phyloP scores from a whole-genome alignment of 2,329 filamentous ascomycete genomes.

The Claviceps arundinis region DNA sequence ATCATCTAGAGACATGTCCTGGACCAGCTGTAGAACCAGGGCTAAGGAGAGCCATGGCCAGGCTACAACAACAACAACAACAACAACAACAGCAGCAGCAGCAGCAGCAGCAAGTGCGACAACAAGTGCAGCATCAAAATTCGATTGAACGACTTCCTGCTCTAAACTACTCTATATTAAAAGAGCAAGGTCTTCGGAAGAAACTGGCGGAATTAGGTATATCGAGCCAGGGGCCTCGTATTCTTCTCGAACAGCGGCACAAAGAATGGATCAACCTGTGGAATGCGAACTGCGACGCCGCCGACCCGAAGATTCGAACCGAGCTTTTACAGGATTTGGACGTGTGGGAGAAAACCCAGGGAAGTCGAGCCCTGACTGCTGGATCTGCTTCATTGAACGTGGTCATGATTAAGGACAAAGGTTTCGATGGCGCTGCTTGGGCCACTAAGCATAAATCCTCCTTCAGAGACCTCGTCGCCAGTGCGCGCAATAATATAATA shows the following conservation, averaged over 20 bases:
- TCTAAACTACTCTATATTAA: conserved; percentile 78
- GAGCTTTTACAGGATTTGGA: conserved; percentile 71
- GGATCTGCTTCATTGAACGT: conserved; percentile 24
- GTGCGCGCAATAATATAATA: conserved; percentile 37
- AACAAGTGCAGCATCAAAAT: conserved; percentile 8
- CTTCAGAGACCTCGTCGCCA: conserved; percentile 69
- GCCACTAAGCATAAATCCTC: conserved; percentile 56
- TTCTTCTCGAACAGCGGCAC: conserved; percentile 65
- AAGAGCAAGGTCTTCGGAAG: conserved; percentile 61
- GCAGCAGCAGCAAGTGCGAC: neutral
- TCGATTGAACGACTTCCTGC: conserved; percentile 54
- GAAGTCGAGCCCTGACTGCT: conserved; percentile 38
- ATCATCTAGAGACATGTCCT: conserved; percentile 60
- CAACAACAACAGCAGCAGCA: neutral
- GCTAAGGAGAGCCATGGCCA: conserved; percentile 12
- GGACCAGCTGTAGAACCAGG: conserved; percentile 20
- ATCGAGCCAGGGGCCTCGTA: conserved; percentile 52
- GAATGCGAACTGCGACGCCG: conserved; percentile 93
- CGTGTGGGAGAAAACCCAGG: conserved; percentile 75
- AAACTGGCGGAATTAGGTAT: conserved; percentile 75
- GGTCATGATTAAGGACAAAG: conserved; percentile 60
- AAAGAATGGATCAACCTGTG: conserved; percentile 90
- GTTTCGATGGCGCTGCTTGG: conserved; percentile 74
- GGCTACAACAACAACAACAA: neutral
- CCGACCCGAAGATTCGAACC: conserved; percentile 51